phyloP scores from a whole-genome alignment of 108 stramenopile species.

The Fragilaria radians region DNA sequence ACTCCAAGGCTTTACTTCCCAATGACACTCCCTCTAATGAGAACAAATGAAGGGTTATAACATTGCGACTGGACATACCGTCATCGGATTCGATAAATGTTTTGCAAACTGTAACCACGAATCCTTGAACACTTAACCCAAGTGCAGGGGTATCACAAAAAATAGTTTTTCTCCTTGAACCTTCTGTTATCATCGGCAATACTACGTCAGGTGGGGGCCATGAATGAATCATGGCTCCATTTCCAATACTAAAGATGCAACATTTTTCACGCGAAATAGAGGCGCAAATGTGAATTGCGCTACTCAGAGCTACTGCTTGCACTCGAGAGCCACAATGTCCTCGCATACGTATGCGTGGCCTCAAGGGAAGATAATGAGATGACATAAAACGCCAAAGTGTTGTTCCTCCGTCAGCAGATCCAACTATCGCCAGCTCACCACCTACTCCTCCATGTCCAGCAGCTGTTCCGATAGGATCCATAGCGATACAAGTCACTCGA shows the following conservation, averaged over 20 bases:
- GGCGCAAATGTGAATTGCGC: constrained; percentile 68
- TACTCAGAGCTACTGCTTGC: constrained; percentile 54
- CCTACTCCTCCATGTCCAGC: constrained; percentile 81
- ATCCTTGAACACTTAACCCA: constrained; percentile 72
- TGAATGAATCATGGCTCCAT: constrained; percentile 69
- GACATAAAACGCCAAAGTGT: constrained; percentile 85
- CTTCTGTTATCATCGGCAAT: not conserved
- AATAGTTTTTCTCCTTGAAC: constrained; percentile 18
- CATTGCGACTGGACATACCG: constrained; percentile 29
- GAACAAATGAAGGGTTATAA: constrained; percentile 68
- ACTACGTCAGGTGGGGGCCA: constrained; percentile 54
- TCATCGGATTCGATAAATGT: constrained; percentile 22
- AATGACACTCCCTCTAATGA: constrained; percentile 69
- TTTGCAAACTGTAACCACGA: constrained; percentile 74
- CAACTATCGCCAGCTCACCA: constrained; percentile 83
- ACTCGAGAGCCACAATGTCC: constrained; percentile 70
- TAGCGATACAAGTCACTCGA: constrained; percentile 67
- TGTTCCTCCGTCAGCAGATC: constrained; percentile 71
- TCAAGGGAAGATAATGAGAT: constrained; percentile 76
- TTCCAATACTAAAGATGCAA: constrained; percentile 75
- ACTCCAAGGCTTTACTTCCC: constrained; percentile 62
- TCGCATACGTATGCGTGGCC: constrained; percentile 59
- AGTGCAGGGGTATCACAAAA: constrained; percentile 66
- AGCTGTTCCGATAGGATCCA: constrained; percentile 81
- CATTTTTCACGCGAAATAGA: constrained; percentile 57